Conservation (phyloP, 1,284 basidiomycete species). For the Puccinia coronata region DNA sequence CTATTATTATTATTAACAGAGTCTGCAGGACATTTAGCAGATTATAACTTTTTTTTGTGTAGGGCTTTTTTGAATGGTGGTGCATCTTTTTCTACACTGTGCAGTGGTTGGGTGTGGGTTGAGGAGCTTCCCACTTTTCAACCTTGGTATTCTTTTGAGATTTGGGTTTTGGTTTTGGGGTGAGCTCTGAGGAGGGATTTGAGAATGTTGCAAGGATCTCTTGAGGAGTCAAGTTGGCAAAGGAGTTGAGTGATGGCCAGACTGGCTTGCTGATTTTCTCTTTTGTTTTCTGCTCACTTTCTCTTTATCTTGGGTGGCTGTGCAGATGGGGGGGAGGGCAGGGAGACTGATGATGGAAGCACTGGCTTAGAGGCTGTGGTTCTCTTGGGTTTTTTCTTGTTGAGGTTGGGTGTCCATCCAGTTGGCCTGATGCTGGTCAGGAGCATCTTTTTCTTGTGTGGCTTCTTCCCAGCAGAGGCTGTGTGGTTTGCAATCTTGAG, state of each 20-base stretch:
- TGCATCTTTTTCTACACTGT: not conserved
- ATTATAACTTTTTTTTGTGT: not conserved
- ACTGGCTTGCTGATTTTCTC: not conserved
- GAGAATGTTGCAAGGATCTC: slow-evolving; percentile 1
- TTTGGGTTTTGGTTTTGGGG: not conserved
- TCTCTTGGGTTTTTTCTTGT: not conserved
- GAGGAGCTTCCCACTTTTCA: not conserved
- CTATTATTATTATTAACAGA: not conserved
- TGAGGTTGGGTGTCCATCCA: not conserved
- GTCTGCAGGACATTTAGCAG: not conserved
- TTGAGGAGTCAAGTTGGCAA: not conserved
- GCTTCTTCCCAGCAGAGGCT: not conserved
- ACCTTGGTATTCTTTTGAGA: not conserved
- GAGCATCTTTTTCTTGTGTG: not conserved
- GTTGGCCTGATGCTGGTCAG: not conserved
- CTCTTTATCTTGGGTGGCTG: not conserved
- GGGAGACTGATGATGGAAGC: not conserved
- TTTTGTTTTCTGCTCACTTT: not conserved
- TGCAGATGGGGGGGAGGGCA: not conserved
- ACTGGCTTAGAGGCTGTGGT: not conserved
- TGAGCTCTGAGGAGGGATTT: not conserved
- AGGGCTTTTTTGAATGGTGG: not conserved
- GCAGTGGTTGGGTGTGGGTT: not conserved
- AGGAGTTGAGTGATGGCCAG: slow-evolving; percentile 4
- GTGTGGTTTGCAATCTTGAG: too few species aligned